These are phyloP conservation scores for Fusarium lyarnte DNA, from an alignment of 2,329 filamentous ascomycete genomes.

Conservation along the genomic window DNA sequence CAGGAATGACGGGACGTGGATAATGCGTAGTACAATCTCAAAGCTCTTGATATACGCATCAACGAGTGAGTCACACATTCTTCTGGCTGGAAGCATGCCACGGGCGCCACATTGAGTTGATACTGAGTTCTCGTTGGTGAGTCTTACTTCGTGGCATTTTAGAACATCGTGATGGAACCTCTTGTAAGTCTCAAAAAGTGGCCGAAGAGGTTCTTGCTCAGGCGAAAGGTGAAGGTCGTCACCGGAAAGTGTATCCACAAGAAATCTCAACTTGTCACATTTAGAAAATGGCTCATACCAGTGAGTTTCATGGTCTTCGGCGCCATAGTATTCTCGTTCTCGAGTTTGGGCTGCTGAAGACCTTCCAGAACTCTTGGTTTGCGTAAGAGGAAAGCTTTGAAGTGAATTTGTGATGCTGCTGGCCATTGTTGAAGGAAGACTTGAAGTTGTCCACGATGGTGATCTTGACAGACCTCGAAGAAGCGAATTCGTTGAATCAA, in stretches of 20 bases:
- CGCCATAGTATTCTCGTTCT: background rate
- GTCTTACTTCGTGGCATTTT: too few species aligned
- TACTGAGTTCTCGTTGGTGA: too few species aligned
- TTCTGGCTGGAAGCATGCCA: background rate
- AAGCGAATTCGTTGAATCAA: background rate
- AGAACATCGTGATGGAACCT: too few species aligned
- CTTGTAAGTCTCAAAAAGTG: background rate
- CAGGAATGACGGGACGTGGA: background rate
- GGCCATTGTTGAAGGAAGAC: background rate
- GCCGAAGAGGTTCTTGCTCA: background rate
- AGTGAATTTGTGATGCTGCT: background rate
- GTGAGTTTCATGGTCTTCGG: background rate
- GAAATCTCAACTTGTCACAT: background rate
- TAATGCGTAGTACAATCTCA: background rate
- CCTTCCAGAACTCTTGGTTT: too few species aligned
- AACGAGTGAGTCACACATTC: background rate
- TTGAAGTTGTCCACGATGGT: background rate
- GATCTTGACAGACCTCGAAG: background rate
- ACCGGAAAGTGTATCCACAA: background rate
- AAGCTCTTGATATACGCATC: background rate
- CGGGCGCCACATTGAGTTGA: too few species aligned
- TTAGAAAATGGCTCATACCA: background rate
- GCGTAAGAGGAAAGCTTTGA: background rate
- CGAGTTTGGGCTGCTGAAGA: background rate
- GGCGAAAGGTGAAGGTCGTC: background rate